These are phyloP conservation scores for Agapanthus africanus DNA, from an alignment of 106 monocot genomes.

Conservation along the genomic window DNA sequence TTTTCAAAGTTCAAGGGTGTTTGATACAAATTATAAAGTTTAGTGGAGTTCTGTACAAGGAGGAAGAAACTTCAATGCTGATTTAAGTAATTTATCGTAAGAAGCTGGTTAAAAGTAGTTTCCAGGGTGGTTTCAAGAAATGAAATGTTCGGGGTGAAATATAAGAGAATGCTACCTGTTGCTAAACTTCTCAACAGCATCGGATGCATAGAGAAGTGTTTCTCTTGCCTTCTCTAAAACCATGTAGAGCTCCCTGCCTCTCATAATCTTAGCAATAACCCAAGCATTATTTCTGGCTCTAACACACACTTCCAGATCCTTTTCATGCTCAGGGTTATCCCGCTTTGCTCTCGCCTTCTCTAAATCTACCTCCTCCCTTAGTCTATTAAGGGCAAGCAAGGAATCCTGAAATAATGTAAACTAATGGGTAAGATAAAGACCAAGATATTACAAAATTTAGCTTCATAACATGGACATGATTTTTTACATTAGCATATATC, in stretches of 20 bases:
- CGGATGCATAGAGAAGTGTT: constrained; percentile 86
- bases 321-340: constrained; percentile 40
- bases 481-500: too few relatives aligned
- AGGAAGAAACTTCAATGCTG: too few relatives aligned
- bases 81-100: not conserved
- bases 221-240: constrained; percentile 86
- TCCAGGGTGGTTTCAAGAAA: not conserved
- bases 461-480: too few relatives aligned
- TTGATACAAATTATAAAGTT: too few relatives aligned
- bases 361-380: constrained; percentile 83
- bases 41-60: too few relatives aligned
- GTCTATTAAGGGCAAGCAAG: constrained; percentile 62
- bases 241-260: constrained; percentile 91
- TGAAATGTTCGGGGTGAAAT: not conserved
- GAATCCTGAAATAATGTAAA: constrained; percentile 53
- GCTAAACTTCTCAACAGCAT: constrained; percentile 91
- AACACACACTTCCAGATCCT: constrained; percentile 76
- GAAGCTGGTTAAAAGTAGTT: too few relatives aligned
- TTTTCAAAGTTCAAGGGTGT: too few relatives aligned
- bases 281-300: constrained; percentile 92
- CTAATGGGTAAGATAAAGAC: not conserved
- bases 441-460: too few relatives aligned
- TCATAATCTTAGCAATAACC: constrained; percentile 70
- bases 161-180: constrained; percentile 40
- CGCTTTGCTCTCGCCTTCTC: constrained; percentile 58